Evolutionary conservation across 495 filamentous ascomycete genomes (phyloP).

Genomic region (Annulohypoxylon moriforme): DNA sequence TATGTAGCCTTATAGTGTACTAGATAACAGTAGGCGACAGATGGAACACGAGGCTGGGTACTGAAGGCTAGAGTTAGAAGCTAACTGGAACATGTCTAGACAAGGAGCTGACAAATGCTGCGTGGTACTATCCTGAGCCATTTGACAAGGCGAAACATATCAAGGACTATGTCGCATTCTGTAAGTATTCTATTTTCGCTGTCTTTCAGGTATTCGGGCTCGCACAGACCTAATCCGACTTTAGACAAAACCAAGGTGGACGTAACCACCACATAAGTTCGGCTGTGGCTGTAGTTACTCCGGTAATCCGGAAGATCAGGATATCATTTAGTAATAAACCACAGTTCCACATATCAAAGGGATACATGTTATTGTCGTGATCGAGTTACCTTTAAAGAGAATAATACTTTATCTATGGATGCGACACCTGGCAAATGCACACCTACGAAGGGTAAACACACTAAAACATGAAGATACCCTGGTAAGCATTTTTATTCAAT

Average conservation of each 20-base stretch:
- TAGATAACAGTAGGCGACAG: not conserved
- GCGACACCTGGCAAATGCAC: too few relatives aligned
- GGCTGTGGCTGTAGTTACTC: not conserved
- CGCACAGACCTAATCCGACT: slow-evolving; percentile 19
- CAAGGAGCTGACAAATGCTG: slow-evolving; percentile 67
- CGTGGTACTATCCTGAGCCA: slow-evolving; percentile 74
- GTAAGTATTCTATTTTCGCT: slow-evolving; percentile 55
- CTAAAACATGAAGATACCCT: not conserved
- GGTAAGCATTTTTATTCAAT: slow-evolving; percentile 1
- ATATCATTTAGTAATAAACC: too few relatives aligned
- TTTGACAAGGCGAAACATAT: slow-evolving; percentile 67
- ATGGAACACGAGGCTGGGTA: too few relatives aligned
- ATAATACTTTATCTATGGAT: too few relatives aligned
- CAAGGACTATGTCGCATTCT: slow-evolving; percentile 75
- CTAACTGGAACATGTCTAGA: slow-evolving; percentile 48
- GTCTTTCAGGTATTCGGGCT: not conserved
- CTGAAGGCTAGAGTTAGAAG: too few relatives aligned
- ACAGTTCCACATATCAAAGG: too few relatives aligned
- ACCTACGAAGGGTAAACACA: too few relatives aligned
- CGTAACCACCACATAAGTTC: slow-evolving; percentile 26
- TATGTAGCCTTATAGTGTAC: slow-evolving; percentile 36
- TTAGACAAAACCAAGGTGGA: slow-evolving; percentile 60
- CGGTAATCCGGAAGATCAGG: not conserved
- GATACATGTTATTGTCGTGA: too few relatives aligned
- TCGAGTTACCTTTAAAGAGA: too few relatives aligned